Base-by-base conservation (phyloP, 495 filamentous ascomycete genomes). In the Daldinia concentrica region DNA sequence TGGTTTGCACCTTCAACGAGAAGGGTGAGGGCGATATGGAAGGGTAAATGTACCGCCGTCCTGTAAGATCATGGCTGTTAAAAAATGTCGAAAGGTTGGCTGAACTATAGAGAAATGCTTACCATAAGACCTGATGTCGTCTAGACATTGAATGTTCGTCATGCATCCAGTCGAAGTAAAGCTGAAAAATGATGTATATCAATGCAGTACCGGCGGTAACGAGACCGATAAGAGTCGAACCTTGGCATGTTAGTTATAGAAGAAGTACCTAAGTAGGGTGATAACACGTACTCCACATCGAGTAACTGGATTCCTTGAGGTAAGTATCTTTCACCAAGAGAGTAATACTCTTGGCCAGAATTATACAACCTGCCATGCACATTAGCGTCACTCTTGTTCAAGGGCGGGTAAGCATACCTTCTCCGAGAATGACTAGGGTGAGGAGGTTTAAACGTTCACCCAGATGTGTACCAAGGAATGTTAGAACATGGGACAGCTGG, bases 371-470 rank as follows among this genome's bases (percentile, higher is more conserved):
- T 71, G 41, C 9, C 3, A 5, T 12, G 1, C 50, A 4, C 12
- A 15, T 64, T 55, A 69, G 60, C 15, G 29, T 32, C 3, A 1
- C 8, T 45, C 11, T 14, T 1, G 22, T 37, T n/a, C 15, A 27
- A 12, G 41, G 15, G 1, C 29, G 12, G 17, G 56, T 50, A 34
- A 61, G 62, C 50, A 86, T 84, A 57, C 88, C 88, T 78, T 91
- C 89, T 22, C 90, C 90, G 55, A 92, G 84, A 62, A 91, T 90
- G 71, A 91, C 91, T 52, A 92, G 81, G 0, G 90, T 91, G 7
- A 91, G 80, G 11, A 92, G 84, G 4, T 86, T 86, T 84, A 91
- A 86, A 45, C 90, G 82, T 62, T 90, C 85, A 54, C 89, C 87
- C 64, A 92, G 77, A 74, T 90, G 88, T 11, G 89, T 90, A 39